Conservation (phyloP, 495 filamentous ascomycete genomes). For the Neurospora sp. region DNA sequence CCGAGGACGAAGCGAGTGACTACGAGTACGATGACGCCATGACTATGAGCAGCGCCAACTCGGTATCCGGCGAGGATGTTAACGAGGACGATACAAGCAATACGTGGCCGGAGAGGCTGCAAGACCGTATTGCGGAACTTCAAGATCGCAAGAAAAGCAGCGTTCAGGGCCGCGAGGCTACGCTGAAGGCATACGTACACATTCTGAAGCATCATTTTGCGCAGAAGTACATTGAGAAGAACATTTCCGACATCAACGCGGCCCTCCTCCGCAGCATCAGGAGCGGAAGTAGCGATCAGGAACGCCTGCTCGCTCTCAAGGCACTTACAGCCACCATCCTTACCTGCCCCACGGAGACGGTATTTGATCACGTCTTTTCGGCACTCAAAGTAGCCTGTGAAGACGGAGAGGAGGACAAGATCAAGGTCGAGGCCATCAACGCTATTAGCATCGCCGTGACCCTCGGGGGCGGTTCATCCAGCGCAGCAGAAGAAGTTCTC, state of each 20-base stretch:
- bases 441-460: slow-evolving; percentile 62
- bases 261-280: slow-evolving; percentile 68
- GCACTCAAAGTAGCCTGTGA: slow-evolving; percentile 59
- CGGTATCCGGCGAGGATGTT: slow-evolving; percentile 37
- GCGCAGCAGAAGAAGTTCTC: slow-evolving; percentile 66
- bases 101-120: slow-evolving; percentile 59
- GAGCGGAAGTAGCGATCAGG: slow-evolving; percentile 58
- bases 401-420: slow-evolving; percentile 52
- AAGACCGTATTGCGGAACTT: slow-evolving; percentile 67
- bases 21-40: slow-evolving; percentile 32
- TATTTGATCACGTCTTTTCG: slow-evolving; percentile 55
- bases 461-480: slow-evolving; percentile 67
- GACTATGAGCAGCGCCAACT: slow-evolving; percentile 18
- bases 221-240: slow-evolving; percentile 51
- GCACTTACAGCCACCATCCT: slow-evolving; percentile 70
- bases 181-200: slow-evolving; percentile 57
- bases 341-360: slow-evolving; percentile 57
- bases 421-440: slow-evolving; percentile 70
- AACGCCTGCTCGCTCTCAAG: slow-evolving; percentile 60
- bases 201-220: slow-evolving; percentile 66
- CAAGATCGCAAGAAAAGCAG: slow-evolving; percentile 79
- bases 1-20: slow-evolving; percentile 68
- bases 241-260: slow-evolving; percentile 54
- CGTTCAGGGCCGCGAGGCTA: slow-evolving; percentile 66
- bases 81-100: slow-evolving; percentile 33